Base-by-base conservation (phyloP, 176 grass and related monocot genomes). In the Cymbopogon citratus region DNA sequence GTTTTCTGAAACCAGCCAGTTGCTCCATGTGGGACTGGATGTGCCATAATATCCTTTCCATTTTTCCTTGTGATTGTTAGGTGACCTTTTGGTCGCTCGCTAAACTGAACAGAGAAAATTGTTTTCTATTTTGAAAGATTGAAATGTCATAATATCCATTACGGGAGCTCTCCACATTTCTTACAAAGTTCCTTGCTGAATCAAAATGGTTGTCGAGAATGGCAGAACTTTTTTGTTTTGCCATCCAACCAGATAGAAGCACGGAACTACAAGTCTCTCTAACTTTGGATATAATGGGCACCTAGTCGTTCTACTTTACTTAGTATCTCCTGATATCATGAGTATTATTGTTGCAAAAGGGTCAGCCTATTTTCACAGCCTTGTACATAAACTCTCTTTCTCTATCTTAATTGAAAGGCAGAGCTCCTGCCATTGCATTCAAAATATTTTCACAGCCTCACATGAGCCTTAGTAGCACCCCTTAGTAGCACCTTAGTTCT, bases 101-200 rank as follows among this genome's bases (percentile, higher is more conserved):
- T 62, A 18, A 57, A 75, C 34, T 40, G 7, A 39, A 25, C n/a
- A 40, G 12, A 23, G 19, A 21, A 49, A n/a, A 27, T 21, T 24
- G 6, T 45, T 76, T 81, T 57, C 28, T 29, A n/a, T 71, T 28
- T 75, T 45, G 29, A 12, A 64, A 81, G 56, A 56, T 80, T 10
- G 28, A 52, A 72, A 31, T 66, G 12, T 34, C 24, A 25, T 73
- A 19, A 38, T 45, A 46, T 75, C 11, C 9, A 67, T 66, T 24
- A 51, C 28, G 9, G 33, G 33, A 75, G 31, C 1, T 39, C 41
- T 75, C 38, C 39, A 12, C 43, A 60, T 77, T 52, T 29, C 2
- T 76, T 44, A 67, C 29, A 15, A 81, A 70, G 5, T 27, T 81
- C 51, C 48, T 84, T 68, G 29, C 24, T 26, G 18, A 18, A 14